A percentile compares a stretch with the other conserved stretches of the same genome.
Evolutionary conservation across 2,329 filamentous ascomycete genomes (phyloP).

Genomic region (Epichloe gansuensis): DNA sequence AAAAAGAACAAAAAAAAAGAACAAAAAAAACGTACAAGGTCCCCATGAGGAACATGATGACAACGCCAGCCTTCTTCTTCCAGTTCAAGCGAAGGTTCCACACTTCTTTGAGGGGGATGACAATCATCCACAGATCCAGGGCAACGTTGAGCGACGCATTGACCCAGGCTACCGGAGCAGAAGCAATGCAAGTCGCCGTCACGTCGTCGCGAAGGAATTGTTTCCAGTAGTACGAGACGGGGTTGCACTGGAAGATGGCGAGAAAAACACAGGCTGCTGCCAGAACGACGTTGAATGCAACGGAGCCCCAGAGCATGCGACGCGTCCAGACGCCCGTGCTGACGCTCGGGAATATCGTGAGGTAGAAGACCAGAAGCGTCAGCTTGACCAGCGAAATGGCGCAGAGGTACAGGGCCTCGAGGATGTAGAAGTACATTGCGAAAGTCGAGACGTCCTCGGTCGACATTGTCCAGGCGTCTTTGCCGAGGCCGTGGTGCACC

Average conservation of each 20-base stretch:
- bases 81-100: slow-evolving; percentile 24
- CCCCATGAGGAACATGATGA: slow-evolving; percentile 33
- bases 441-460: slow-evolving; percentile 27
- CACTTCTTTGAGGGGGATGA: slow-evolving; percentile 30
- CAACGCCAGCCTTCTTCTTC: slow-evolving; percentile 31
- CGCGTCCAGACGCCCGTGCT: slow-evolving; percentile 15
- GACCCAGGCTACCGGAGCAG: slow-evolving; percentile 33
- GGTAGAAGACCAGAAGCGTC: slow-evolving; percentile 37
- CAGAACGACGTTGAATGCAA: slow-evolving; percentile 23
- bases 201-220: slow-evolving; percentile 29
- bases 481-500: slow-evolving; percentile 26
- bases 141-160: slow-evolving; percentile 36
- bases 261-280: slow-evolving; percentile 26
- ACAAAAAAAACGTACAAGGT: slow-evolving; percentile 17
- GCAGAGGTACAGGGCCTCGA: slow-evolving; percentile 29
- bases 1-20: background rate
- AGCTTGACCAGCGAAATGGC: slow-evolving; percentile 32
- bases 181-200: slow-evolving; percentile 31
- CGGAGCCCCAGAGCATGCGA: slow-evolving; percentile 24
- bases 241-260: slow-evolving; percentile 34
- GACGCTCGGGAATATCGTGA: slow-evolving; percentile 32
- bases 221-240: slow-evolving; percentile 35
- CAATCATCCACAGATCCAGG: slow-evolving; percentile 35
- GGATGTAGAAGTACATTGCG: slow-evolving; percentile 26
- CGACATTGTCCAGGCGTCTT: slow-evolving; percentile 32